Percentiles rank a stretch among this genome's conserved stretches.
Evolutionary conservation across 352 stramenopile genomes (phyloP).

Genomic region (Globisporangium paroecandrum): DNA sequence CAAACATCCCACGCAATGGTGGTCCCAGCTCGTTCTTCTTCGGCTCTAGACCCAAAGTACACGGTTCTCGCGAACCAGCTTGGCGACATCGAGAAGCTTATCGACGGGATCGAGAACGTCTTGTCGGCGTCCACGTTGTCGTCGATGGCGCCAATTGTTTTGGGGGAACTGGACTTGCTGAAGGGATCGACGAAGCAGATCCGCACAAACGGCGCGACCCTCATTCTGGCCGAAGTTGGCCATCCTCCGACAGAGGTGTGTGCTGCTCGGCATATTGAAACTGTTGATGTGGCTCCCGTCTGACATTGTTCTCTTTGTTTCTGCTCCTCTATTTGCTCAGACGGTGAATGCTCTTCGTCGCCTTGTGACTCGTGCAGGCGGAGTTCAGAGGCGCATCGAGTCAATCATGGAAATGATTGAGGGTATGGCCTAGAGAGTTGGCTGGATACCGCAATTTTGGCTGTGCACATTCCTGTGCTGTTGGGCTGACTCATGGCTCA

Average conservation of each 20-base stretch:
- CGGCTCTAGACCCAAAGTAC: slow-evolving; percentile 29
- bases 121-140: slow-evolving; percentile 36
- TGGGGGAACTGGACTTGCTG: slow-evolving; percentile 58
- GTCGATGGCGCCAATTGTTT: slow-evolving; percentile 34
- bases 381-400: slow-evolving; percentile 53
- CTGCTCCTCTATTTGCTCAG: slow-evolving; percentile 11
- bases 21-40: slow-evolving; percentile 8
- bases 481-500: not conserved
- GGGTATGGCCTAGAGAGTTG: slow-evolving; percentile 19
- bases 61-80: slow-evolving; percentile 39
- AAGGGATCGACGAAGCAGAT: slow-evolving; percentile 58
- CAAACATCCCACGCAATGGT: slow-evolving; percentile 20
- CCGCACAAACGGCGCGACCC: slow-evolving; percentile 55
- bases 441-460: not conserved
- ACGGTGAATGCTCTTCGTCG: slow-evolving; percentile 42
- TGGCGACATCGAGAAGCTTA: slow-evolving; percentile 54
- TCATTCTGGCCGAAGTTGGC: slow-evolving; percentile 54
- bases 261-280: not conserved
- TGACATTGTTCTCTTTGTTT: not conserved
- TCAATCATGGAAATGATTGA: slow-evolving; percentile 28
- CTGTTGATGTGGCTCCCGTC: not conserved
- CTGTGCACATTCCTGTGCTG: not conserved
- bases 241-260: slow-evolving; percentile 39
- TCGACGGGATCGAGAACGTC: slow-evolving; percentile 50
- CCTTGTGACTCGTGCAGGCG: slow-evolving; percentile 45